Base-by-base conservation (phyloP, 2,329 filamentous ascomycete genomes). In the Fusarium transvaalense region DNA sequence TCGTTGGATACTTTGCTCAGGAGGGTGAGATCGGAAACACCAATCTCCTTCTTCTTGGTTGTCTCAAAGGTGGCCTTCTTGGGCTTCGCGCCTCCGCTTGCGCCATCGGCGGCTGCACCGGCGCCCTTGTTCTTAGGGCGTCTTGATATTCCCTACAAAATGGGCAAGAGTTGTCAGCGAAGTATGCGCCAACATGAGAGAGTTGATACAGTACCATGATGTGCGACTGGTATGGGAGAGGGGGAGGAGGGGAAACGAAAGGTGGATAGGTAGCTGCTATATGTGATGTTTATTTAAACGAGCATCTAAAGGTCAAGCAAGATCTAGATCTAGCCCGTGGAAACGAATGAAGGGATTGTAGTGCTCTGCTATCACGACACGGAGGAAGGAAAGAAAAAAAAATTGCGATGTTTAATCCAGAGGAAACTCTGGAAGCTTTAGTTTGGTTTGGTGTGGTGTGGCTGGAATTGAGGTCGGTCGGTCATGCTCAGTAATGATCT, bases 1-100 rank as follows among this genome's bases (percentile, higher is more conserved):
- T 99, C 96, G 81, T 99, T 98, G 71, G 94, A 97, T 71, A 99
- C 97, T 82, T 98, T 98, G 85, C 94, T 97, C 78, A 99, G 91
- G 75, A 99, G 85, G 6, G 96, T 99, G 78, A 99, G 87, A 85
- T 99, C 96, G 56, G 96, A 97, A 56, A 99, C 96, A 71, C 96
- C 96, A 74, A 99, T 96, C 82, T 99, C 94, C 88, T 97, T 98
- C 90, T 98, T 99, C 87, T 98, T 98, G 71, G 91, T 92, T 64
- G 90, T 93, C 80, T 99, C 96, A 82, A 97, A 99, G 65, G 92
- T 93, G 68, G 96, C 96, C 84, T 98, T 98, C 82, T 94, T 95
- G 73, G 97, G 93, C 81, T 92, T 93, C 67, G 89, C 79, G 68
- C 76, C 79, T 74, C 76, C 79, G 64, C 73, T 72, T 60, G 75